Conservation (phyloP, 495 filamentous ascomycete species). For the Xylaria scruposa region DNA sequence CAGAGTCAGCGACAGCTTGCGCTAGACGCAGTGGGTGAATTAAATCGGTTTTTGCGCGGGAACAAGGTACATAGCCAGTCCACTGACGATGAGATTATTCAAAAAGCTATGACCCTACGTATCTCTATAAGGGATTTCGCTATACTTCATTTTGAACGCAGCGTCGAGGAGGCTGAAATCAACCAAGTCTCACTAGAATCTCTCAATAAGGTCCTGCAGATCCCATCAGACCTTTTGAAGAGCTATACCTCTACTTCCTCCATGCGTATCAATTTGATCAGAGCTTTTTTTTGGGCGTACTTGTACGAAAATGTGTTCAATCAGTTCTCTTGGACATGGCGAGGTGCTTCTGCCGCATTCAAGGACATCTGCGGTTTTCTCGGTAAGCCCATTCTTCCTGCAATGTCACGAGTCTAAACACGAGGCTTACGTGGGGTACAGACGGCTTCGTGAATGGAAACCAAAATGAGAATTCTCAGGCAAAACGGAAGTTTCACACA, state of each 20-base stretch:
- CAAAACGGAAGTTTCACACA: not conserved
- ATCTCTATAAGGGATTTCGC: not conserved
- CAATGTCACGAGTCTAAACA: not conserved
- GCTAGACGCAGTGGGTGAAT: no score
- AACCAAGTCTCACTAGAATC: not conserved
- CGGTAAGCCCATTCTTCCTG: not conserved
- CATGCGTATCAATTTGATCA: not conserved
- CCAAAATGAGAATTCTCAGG: not conserved
- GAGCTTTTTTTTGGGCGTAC: not conserved
- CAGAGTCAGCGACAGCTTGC: no score
- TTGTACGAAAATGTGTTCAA: not conserved
- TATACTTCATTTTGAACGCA: not conserved
- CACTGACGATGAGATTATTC: no score
- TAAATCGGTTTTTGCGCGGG: no score
- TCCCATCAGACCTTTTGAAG: not conserved
- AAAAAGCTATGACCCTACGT: no score
- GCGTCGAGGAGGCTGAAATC: not conserved
- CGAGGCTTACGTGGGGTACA: not conserved
- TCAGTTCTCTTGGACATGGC: not conserved
- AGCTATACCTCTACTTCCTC: not conserved
- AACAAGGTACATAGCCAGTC: no score
- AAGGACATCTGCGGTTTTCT: not conserved
- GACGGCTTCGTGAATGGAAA: not conserved
- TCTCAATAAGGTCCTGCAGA: not conserved
- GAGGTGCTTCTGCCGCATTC: not conserved